Conservation (phyloP, 1,284 basidiomycete species). For the Apiotrichum akiyoshidainum region DNA sequence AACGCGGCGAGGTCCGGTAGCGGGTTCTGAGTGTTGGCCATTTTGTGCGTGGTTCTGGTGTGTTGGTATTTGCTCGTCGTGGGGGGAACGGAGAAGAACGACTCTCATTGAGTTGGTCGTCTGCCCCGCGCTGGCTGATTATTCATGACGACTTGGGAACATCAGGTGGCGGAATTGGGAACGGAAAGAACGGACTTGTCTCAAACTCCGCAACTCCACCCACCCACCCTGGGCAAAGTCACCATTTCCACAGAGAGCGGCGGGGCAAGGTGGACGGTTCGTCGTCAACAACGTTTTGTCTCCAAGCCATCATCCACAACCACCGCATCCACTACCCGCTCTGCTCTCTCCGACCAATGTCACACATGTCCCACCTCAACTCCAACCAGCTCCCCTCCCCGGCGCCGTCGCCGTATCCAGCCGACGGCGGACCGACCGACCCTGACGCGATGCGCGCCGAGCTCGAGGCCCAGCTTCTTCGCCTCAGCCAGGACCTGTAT, state of each 20-base stretch:
- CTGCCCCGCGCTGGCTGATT: too few species aligned
- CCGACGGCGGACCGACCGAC: slow-evolving; percentile 13
- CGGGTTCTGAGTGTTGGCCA: not conserved
- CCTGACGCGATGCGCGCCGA: slow-evolving; percentile 31
- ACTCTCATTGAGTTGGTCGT: too few species aligned
- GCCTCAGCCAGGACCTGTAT: slow-evolving; percentile 43
- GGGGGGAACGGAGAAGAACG: too few species aligned
- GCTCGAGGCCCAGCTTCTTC: slow-evolving; percentile 34
- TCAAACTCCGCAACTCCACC: too few species aligned
- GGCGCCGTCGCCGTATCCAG: slow-evolving; percentile 29
- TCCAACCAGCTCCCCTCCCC: slow-evolving; percentile 31
- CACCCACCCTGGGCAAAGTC: too few species aligned
- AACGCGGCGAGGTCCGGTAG: too few species aligned
- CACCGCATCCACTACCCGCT: not conserved
- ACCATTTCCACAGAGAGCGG: too few species aligned
- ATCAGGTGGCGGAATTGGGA: not conserved
- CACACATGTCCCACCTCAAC: slow-evolving; percentile 20
- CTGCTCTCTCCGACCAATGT: too few species aligned
- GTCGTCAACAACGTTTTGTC: not conserved
- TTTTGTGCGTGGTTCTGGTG: not conserved
- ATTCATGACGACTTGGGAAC: not conserved
- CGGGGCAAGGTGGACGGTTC: too few species aligned
- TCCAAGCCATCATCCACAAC: slow-evolving; percentile 11
- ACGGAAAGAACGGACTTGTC: not conserved
- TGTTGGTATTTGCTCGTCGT: too few species aligned